These are phyloP conservation scores for Phalaenopsis aphrodite DNA, from an alignment of 106 monocot species.

Conservation along the genomic window DNA sequence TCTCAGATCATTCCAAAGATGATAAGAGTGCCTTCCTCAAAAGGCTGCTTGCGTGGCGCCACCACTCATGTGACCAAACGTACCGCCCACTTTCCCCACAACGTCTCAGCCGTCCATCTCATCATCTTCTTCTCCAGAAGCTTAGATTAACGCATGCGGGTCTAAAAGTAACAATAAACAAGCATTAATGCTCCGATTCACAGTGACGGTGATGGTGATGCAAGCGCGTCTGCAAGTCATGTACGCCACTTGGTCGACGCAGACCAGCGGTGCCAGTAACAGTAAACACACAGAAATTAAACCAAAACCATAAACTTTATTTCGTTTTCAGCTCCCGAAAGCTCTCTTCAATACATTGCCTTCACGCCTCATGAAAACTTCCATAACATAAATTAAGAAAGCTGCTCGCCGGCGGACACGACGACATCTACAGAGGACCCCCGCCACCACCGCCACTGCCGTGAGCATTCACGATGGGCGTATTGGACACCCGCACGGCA, in stretches of 20 bases:
- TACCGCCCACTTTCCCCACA: background rate
- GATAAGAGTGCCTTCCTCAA: background rate
- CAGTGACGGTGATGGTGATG: background rate
- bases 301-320: background rate
- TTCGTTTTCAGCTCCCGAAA: background rate
- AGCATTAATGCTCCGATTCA: background rate
- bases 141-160: slow-evolving; percentile 1
- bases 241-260: background rate
- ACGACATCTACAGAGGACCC: no score
- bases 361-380: slow-evolving; percentile 1
- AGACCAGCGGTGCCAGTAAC: no score
- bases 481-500: background rate
- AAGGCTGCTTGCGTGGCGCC: background rate
- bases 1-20: slow-evolving; percentile 4
- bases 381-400: background rate
- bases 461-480: background rate
- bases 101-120: background rate
- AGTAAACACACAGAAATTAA: no score
- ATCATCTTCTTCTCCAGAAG: background rate
- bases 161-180: slow-evolving; percentile 1
- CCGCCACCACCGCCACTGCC: background rate
- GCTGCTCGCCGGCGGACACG: background rate
- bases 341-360: background rate
- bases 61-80: background rate
- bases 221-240: background rate